Base-by-base conservation (phyloP, 352 stramenopile genomes). In the Phytophthora syringae region DNA sequence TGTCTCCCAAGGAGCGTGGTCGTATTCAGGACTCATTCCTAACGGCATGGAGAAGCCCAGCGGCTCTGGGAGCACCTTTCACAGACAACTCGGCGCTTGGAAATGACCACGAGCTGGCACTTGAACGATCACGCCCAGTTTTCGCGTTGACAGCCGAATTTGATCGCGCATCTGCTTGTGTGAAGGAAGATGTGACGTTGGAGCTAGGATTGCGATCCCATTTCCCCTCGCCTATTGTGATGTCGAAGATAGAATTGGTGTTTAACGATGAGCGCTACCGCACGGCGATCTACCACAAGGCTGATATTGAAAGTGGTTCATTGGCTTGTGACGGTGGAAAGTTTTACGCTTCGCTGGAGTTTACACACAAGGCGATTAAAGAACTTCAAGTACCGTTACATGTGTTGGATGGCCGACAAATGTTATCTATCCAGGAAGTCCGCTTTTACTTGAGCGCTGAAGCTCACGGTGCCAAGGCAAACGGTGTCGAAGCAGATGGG, bases 261-360 rank as follows among this genome's bases (percentile, higher is more conserved):
- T 94, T 94, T 64, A 90, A 72, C 47, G 85, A 94, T 40, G 82
- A 90, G 25, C 78, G 85, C 2, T 94, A 94, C 70, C 88, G 86
- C 49, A 77, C 80, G 2, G 62, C 77, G 2, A 71, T 94, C 20
- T 73, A 83, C 39, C 82, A 94, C 50, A 54, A 74, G 10, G 60
- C 76, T 22, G 59, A 72, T 12, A 49, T 24, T 37, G 52, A 51
- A 37, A 25, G 42, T 36, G 52, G 49, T 30, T 51, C 53, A 3
- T 18, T 75, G 13, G 32, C 48, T 37, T 64, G 15, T 9, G 25
- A 44, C 1, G 69, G 87, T 18, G 76, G 77, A 28, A 74, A 75
- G 36, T 72, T 83, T 45, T 79, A 72, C 30, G 52, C 73, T 11
- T 83, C 74, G 15, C 61, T 94, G 24, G 74, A 72, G 48, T 90